Base-by-base conservation (phyloP, 2,329 filamentous ascomycete species). In the Aureobasidium vineae region DNA sequence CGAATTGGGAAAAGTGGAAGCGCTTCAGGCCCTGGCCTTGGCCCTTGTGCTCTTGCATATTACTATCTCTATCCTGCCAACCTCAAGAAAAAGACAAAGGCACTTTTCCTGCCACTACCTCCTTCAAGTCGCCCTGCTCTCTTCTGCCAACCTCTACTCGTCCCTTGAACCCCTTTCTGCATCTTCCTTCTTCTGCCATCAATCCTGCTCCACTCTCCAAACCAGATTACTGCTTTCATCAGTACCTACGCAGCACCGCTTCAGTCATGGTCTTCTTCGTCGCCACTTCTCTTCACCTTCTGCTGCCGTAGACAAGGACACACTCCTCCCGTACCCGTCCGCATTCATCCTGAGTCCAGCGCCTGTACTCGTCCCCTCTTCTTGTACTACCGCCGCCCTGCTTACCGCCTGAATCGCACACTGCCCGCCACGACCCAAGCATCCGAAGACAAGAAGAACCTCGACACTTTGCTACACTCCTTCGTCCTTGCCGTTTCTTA, bases 401-500 rank as follows among this genome's bases (percentile, higher is more conserved):
- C 57, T 61, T 61, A 38, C 57, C 57, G 57, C 57, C 57, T 49
- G 26, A 45, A 21, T 7, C 16, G n/a, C 54, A 43, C 54, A 43
- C 10, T 33, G 26, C 49, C 26, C 10, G 40, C 26, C 23, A 43
- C 16, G 1, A 31, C 19, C 21, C n/a, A 59, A 26, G 38, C 28
- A 21, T 11, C 38, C 26, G 33, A 36, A 36, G 33, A 59, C 13
- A 15, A 33, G 23, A 45, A n/a, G 5, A 2, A 31, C 26, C 19
- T 21, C 10, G 54, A 45, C 54, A 7, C 21, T 31, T 11, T n/a
- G 16, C 33, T 54, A 2, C 16, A 43, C 7, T 23, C 21, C 15
- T 28, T 21, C 36, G 0, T 8, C n/a, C 15, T 15, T 31, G 6
- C 11, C 23, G 16, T n/a, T 36, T 5, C 8, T 6, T 15, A 11